Evolutionary conservation across 2,329 filamentous ascomycete genomes (phyloP), one percentile per base, ranked within the genome.

Genomic region (Trichoderma gracile): DNA sequence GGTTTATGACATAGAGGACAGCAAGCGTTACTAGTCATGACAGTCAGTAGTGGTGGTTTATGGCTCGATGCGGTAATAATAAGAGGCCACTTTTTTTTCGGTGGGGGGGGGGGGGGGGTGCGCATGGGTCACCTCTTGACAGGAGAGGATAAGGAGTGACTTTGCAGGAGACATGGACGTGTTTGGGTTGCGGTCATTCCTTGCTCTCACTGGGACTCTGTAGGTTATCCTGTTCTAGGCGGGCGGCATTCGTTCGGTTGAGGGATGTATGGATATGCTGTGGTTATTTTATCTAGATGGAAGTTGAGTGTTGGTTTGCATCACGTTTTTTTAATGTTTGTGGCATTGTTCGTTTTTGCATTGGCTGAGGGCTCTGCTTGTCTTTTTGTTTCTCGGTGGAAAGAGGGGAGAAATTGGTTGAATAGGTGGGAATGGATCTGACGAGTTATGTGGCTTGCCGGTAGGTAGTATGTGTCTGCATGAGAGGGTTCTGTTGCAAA

Each of bases 21-120:
- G n/a, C n/a, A n/a, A n/a, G n/a, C n/a, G n/a, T n/a, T n/a, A n/a
- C n/a, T n/a, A n/a, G n/a, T n/a, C n/a, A n/a, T n/a, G n/a, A n/a
- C n/a, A n/a, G n/a, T n/a, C n/a, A n/a, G n/a, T n/a, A n/a, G n/a
- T 38, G 2, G 12, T 30, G 7, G 21, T 3, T 21, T 30, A 54
- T 45, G 30, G 53, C 53, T 56, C 21, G 53, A 56, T 56, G 42
- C 40, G 53, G 53, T 38, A 42, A 55, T 23, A 38, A 55, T n/a
- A n/a, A 60, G 50, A 42, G 46, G 33, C 49, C 49, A 52, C 49
- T 52, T 19, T 33, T 52, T 30, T 45, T 21, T 21, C 2, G 17
- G 17, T 52, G 47, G 47, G 30, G 15, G 47, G 47, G 47, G n/a
- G n/a, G n/a, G n/a, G n/a, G n/a, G n/a, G n/a, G n/a, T n/a, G n/a